Evolutionary conservation across 768 basidiomycete genomes (phyloP), one percentile per base, ranked within the genome.

Genomic region (Botryobasidium botryosum): DNA sequence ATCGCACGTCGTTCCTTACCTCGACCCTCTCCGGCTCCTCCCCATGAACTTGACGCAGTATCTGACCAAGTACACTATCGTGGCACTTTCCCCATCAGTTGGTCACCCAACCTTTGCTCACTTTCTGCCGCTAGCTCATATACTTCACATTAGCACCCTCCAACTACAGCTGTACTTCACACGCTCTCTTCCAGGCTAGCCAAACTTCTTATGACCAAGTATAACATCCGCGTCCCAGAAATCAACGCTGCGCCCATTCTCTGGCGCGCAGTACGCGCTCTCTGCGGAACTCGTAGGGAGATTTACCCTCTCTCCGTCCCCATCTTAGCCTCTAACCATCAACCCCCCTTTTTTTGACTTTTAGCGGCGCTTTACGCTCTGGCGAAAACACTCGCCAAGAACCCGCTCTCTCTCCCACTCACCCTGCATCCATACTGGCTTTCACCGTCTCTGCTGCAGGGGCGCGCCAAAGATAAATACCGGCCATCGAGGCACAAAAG

Each of bases 241-340:
- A 61, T 69, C 50, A 92, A 91, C 56, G 70, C 70, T 2, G 74
- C 75, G 6, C 79, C 80, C 1, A 60, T 88, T 17, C 65, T 88
- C 28, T 92, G 87, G 87, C 69, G 81, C 13, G 65, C 76, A 2
- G 68, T 79, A 18, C 69, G 74, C 46, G 64, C 66, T 10, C 63
- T 91, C 43, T 72, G 75, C 40, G 77, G 83, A 32, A 76, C 75
- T 45, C 81, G 87, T 91, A 62, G 40, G 86, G n/a, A n/a, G n/a
- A n/a, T n/a, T n/a, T n/a, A n/a, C n/a, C n/a, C n/a, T 71, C 41
- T 32, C 35, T 23, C 44, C 8, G 28, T 58, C 39, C 44, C 50
- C 37, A 46, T 46, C 24, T 26, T 20, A 17, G 15, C 10, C 26
- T 24, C 12, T 29, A 31, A 35, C 20, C 13, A n/a, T 55, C 8